phyloP scores from a whole-genome alignment of 148 eudicot species.

The Rhododendron griersonianum region DNA sequence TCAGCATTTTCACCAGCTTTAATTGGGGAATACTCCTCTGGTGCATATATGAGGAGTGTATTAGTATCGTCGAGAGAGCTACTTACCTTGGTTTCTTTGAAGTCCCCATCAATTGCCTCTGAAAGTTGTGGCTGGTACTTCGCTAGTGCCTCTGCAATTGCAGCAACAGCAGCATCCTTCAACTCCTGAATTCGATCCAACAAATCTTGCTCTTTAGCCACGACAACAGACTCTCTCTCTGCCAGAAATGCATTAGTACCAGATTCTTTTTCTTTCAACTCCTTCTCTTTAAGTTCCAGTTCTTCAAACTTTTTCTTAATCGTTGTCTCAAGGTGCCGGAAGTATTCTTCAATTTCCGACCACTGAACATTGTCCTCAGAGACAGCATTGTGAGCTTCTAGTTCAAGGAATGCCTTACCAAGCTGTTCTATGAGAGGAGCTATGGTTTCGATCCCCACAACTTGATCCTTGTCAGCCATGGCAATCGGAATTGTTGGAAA shows the following conservation, averaged over 20 bases:
- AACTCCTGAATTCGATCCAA: slow-evolving; percentile 54
- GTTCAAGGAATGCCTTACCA: slow-evolving; percentile 38
- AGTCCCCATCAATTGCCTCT: slow-evolving; percentile 17
- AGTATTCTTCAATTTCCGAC: slow-evolving; percentile 44
- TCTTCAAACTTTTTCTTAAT: slow-evolving; percentile 39
- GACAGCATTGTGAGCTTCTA: slow-evolving; percentile 38
- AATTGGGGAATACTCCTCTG: slow-evolving; percentile 32
- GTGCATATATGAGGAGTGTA: slow-evolving; percentile 26
- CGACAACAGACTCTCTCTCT: slow-evolving; percentile 43
- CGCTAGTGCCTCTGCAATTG: slow-evolving; percentile 43
- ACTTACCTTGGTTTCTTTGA: slow-evolving; percentile 47
- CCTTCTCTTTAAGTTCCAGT: slow-evolving; percentile 44
- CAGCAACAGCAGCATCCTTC: slow-evolving; percentile 60
- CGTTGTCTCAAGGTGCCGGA: slow-evolving; percentile 32
- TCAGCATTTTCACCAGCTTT: slow-evolving; percentile 34
- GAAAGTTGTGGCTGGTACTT: slow-evolving; percentile 22
- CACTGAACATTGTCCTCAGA: slow-evolving; percentile 24
- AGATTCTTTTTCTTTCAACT: slow-evolving; percentile 35
- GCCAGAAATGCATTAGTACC: slow-evolving; percentile 27
- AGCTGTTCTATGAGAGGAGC: slow-evolving; percentile 45
- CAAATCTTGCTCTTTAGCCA: slow-evolving; percentile 54
- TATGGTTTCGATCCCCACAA: slow-evolving; percentile 16
- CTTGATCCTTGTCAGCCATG: slow-evolving; percentile 40
- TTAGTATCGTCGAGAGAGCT: slow-evolving; percentile 39
- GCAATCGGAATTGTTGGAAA: slow-evolving; percentile 8